These are phyloP conservation scores for Trypethelium eluteriae DNA, from an alignment of 495 filamentous ascomycete genomes.

Conservation along the genomic window DNA sequence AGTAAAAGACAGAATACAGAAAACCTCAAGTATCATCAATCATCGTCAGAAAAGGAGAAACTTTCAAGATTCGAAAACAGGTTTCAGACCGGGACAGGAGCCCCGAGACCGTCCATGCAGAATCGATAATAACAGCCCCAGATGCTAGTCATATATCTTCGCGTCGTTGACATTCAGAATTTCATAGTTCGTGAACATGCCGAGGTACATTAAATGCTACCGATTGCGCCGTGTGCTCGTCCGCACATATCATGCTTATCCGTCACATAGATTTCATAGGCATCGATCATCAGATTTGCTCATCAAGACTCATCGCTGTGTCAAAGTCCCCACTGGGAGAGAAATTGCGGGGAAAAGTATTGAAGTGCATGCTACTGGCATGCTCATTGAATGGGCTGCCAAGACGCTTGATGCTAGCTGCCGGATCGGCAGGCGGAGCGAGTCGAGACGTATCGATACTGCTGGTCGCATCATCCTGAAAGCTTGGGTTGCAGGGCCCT, in stretches of 20 bases:
- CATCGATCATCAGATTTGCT: background rate
- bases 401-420: constrained; percentile 26
- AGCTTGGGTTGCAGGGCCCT: background rate
- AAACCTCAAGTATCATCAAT: background rate
- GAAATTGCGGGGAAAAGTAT: constrained; percentile 35
- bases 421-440: constrained; percentile 23
- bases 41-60: background rate
- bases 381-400: constrained; percentile 36
- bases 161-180: background rate
- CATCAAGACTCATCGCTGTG: background rate
- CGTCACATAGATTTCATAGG: background rate
- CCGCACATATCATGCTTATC: background rate
- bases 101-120: background rate
- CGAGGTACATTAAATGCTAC: background rate
- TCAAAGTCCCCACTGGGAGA: constrained; percentile 18
- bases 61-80: background rate
- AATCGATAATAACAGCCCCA: background rate
- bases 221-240: background rate
- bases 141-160: background rate
- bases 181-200: background rate
- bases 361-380: constrained; percentile 25
- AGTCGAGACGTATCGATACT: background rate
- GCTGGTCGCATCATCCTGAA: background rate
- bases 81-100: background rate
- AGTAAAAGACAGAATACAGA: background rate